These are phyloP conservation scores for Thelephora aurantiotincta DNA, from an alignment of 768 basidiomycete genomes.

Conservation along the genomic window DNA sequence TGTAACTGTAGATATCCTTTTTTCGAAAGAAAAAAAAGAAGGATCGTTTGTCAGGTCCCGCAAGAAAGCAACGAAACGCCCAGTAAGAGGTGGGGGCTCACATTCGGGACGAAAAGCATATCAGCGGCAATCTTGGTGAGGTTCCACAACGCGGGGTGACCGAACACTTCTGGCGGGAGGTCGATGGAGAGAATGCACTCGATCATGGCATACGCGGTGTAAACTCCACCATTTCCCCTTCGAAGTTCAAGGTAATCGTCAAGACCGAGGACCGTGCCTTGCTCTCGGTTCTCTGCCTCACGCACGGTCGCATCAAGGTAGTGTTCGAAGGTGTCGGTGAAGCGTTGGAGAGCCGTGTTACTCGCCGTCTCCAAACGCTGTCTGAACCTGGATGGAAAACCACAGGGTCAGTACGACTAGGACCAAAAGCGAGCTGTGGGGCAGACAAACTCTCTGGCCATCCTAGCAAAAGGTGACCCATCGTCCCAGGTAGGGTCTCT, in stretches of 20 bases:
- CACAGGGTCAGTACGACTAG: neutral
- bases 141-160: conserved; percentile 10
- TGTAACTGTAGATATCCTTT: conserved; percentile 20
- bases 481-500: conserved; percentile 5
- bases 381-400: too few relatives aligned
- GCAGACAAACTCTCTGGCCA: conserved; percentile 5
- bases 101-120: conserved; percentile 15
- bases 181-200: conserved; percentile 14
- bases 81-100: conserved; percentile 3
- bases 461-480: conserved; percentile 6
- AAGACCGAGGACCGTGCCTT: conserved; percentile 10
- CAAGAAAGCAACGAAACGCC: neutral
- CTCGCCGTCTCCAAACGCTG: neutral
- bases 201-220: conserved; percentile 12
- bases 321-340: too few relatives aligned
- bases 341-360: conserved; percentile 3
- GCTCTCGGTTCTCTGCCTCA: conserved; percentile 11
- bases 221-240: conserved; percentile 14
- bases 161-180: conserved; percentile 14
- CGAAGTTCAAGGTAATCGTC: conserved; percentile 12
- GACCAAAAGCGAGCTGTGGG: neutral
- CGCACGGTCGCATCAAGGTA: too few relatives aligned
- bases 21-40: too few relatives aligned
- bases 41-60: neutral
- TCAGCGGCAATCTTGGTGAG: conserved; percentile 13